These are phyloP conservation scores for Pseudomassariella vexata DNA, from an alignment of 2,329 filamentous ascomycete species.

Conservation along the genomic window DNA sequence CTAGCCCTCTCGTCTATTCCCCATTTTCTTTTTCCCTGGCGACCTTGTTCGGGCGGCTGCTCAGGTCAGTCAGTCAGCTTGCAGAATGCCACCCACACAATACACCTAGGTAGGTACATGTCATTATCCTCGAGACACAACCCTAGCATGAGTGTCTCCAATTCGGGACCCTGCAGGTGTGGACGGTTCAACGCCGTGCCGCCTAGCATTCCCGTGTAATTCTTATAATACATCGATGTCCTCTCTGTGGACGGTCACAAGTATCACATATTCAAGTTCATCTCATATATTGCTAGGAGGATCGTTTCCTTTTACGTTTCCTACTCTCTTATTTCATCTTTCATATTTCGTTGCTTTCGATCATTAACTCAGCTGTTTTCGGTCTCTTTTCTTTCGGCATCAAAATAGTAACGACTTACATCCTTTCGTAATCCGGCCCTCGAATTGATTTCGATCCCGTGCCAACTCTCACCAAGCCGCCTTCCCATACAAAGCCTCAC, in stretches of 20 bases:
- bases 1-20: conserved; percentile 3
- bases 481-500: too few relatives aligned
- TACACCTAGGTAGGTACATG: conserved; percentile 3
- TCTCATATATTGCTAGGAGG: conserved; percentile 12
- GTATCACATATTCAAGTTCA: conserved; percentile 14
- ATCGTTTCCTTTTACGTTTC: conserved; percentile 21
- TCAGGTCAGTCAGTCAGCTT: not conserved
- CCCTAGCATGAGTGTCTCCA: conserved; percentile 10
- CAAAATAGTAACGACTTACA: too few relatives aligned
- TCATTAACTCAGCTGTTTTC: conserved; percentile 13
- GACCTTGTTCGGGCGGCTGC: conserved; percentile 9
- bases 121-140: conserved; percentile 4
- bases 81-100: not conserved
- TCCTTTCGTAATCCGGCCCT: too few relatives aligned
- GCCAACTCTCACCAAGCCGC: conserved; percentile 4
- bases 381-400: too few relatives aligned
- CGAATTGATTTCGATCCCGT: conserved; percentile 10
- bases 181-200: conserved; percentile 3
- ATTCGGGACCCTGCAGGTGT: conserved; percentile 13
- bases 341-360: conserved; percentile 6
- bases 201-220: conserved; percentile 1
- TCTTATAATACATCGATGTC: conserved; percentile 10
- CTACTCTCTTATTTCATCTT: conserved; percentile 12
- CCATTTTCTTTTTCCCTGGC: conserved; percentile 4
- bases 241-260: conserved; percentile 14